These are phyloP conservation scores for Salix suchowensis DNA, from an alignment of 345 rosid genomes.

Conservation along the genomic window DNA sequence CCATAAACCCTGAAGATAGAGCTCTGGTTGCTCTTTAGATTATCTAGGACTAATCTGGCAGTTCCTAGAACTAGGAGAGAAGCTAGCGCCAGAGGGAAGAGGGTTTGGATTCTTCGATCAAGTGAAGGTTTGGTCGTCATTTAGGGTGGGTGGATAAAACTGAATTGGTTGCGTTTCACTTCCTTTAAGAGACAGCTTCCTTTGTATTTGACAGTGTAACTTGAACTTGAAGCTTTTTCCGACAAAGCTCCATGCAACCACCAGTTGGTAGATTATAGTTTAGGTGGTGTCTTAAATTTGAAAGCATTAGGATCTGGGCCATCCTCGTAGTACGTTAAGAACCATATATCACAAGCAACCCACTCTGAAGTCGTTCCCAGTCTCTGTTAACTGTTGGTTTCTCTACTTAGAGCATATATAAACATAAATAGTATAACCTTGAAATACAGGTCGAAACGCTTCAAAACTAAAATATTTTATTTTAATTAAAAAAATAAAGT, in stretches of 20 bases:
- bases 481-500: no score
- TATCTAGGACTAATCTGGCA: conserved; percentile 45
- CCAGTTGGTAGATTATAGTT: conserved; percentile 39
- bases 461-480: no score
- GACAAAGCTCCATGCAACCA: conserved; percentile 27
- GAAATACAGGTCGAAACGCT: rapidly evolving
- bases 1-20: conserved; percentile 25
- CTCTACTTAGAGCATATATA: no score
- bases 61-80: conserved; percentile 55
- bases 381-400: no score
- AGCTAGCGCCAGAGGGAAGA: conserved; percentile 49
- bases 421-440: no score
- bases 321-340: no score
- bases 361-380: no score
- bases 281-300: background rate
- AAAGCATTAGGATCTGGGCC: no score
- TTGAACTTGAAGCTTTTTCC: conserved; percentile 39
- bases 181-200: background rate
- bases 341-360: no score
- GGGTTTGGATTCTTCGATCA: conserved; percentile 50
- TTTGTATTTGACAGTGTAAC: conserved; percentile 9
- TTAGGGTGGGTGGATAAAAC: background rate
- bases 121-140: conserved; percentile 36
- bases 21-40: conserved; percentile 47
- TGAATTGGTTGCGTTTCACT: background rate